phyloP scores from a whole-genome alignment of 2,329 filamentous ascomycete genomes.

The Whalleya microplaca region DNA sequence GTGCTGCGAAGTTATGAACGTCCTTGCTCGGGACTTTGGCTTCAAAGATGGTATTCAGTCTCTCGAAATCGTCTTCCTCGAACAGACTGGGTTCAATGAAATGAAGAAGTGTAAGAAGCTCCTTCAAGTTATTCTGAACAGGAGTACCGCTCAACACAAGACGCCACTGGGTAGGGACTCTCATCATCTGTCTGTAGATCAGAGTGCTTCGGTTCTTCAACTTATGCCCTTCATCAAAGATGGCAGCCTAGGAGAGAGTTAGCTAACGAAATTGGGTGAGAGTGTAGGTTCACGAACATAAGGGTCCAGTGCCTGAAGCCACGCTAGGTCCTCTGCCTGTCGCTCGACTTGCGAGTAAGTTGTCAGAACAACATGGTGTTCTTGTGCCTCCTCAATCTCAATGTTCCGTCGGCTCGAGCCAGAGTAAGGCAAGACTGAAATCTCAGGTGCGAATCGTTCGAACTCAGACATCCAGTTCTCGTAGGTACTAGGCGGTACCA shows the following conservation, averaged over 20 bases:
- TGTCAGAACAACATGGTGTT: constrained; percentile 66
- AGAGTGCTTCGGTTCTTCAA: constrained; percentile 87
- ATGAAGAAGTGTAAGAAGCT: constrained; percentile 86
- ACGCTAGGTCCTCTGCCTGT: constrained; percentile 53
- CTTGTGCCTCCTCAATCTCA: constrained; percentile 64
- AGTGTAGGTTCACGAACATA: constrained; percentile 37
- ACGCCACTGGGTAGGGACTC: constrained; percentile 79
- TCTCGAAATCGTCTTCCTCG: constrained; percentile 67
- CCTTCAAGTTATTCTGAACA: constrained; percentile 90
- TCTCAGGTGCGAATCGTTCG: constrained; percentile 76
- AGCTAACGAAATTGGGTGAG: not conserved
- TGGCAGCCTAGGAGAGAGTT: constrained; percentile 47
- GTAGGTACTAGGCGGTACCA: constrained; percentile 90
- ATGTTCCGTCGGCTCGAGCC: constrained; percentile 65
- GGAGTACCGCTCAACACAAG: constrained; percentile 90
- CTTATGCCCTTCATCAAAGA: constrained; percentile 95
- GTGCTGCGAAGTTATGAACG: constrained; percentile 76
- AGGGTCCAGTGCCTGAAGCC: constrained; percentile 52
- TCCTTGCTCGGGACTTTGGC: constrained; percentile 87
- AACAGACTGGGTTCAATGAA: constrained; percentile 93
- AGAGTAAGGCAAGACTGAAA: constrained; percentile 73
- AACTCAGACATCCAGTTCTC: constrained; percentile 98
- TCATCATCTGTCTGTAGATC: constrained; percentile 77
- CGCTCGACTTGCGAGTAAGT: constrained; percentile 62
- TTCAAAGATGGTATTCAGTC: constrained; percentile 86